phyloP scores from a whole-genome alignment of 169 alveolate genomes.

The Cyclospora cayetanensis region DNA sequence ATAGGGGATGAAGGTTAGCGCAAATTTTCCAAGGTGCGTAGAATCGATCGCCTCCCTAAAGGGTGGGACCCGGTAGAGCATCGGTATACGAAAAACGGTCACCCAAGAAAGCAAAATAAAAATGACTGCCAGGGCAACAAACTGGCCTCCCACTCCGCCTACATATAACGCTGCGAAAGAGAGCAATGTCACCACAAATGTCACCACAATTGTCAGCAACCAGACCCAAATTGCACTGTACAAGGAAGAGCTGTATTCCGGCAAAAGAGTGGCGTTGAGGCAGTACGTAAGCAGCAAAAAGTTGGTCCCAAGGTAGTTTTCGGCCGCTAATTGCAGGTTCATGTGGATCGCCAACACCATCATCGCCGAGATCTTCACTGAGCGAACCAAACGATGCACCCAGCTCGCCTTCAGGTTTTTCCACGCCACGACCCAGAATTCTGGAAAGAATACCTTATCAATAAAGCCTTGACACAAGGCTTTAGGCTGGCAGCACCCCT shows the following conservation, averaged over 20 bases:
- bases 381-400: background rate
- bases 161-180: background rate
- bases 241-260: background rate
- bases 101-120: background rate
- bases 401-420: background rate
- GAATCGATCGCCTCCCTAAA: background rate
- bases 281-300: background rate
- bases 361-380: background rate
- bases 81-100: background rate
- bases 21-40: background rate
- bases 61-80: background rate
- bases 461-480: no score
- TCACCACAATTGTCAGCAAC: background rate
- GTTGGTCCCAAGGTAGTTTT: background rate
- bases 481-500: no score
- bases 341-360: background rate
- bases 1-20: background rate
- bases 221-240: conserved; percentile 3
- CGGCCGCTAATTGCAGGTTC: background rate
- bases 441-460: background rate
- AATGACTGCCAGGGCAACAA: background rate
- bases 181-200: background rate
- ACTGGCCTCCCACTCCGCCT: background rate
- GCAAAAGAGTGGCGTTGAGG: background rate
- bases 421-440: background rate